Evolutionary conservation across 306 rosid species (phyloP), one percentile per base, ranked within the genome.

Genomic region (Rosa chinensis): DNA sequence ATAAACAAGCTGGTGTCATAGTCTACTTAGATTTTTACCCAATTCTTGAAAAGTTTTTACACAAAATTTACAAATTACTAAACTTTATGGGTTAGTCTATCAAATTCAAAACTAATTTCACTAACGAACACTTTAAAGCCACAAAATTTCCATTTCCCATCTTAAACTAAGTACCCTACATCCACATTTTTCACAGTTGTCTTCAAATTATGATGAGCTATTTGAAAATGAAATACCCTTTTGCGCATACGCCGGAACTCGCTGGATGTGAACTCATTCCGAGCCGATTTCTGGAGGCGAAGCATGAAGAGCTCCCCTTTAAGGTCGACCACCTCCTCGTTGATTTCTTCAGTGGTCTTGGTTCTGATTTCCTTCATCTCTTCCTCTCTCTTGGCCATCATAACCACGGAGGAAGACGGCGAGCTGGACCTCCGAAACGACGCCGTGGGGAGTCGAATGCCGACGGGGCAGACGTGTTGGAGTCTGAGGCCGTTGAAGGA

Each of bases 221-320:
- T 7, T 8, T 16, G 39, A 66, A 67, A 4, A 49, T 18, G 73
- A 48, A 6, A 10, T 87, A 95, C 99, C 93, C 86, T 89, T 84
- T 90, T 95, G 82, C 96, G 98, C 99, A 93, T 91, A 67, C 87
- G 87, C 52, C 87, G 67, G 84, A 95, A 95, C 25, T 95, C 97
- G 71, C 97, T 95, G 83, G 98, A 71, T 77, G 88, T 93, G 83
- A 93, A 91, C 77, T 95, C 98, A 56, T 90, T 90, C 12, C 97
- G 89, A 37, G 88, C 92, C 0, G 99, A 93, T 87, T 89, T 86
- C 82, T 92, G 91, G 66, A 95, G 93, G 12, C 92, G 89, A 79
- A 93, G 99, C 99, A 95, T 90, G 25, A 90, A 72, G 59, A 95
- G 97, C 82, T 93, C 99, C 0, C 99, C 99, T 84, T 95, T 84